Conservation (phyloP, 805 yeast species). For the Saccharomyces jurei region DNA sequence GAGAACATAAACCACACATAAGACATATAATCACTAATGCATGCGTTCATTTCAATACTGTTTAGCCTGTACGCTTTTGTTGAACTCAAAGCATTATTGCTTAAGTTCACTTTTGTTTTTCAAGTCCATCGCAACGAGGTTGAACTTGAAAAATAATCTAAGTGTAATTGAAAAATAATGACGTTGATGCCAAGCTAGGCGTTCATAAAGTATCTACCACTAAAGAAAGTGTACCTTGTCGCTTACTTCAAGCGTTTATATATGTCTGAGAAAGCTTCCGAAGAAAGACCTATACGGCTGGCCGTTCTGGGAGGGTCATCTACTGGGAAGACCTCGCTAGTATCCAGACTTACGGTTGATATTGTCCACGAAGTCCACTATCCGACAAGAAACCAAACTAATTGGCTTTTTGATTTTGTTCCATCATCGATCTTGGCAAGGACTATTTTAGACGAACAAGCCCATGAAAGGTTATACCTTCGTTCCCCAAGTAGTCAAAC, state of each 20-base stretch:
- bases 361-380: slow-evolving; percentile 61
- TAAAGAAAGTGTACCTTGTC: not conserved
- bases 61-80: not conserved
- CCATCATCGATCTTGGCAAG: slow-evolving; percentile 36
- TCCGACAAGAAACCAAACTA: slow-evolving; percentile 58
- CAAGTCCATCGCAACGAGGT: not conserved
- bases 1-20: not conserved
- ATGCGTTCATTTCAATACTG: not conserved
- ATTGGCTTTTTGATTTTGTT: slow-evolving; percentile 47
- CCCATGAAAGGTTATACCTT: slow-evolving; percentile 34
- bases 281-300: slow-evolving; percentile 41
- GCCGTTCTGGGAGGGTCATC: slow-evolving; percentile 54
- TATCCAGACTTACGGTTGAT: slow-evolving; percentile 41
- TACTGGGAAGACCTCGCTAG: slow-evolving; percentile 54
- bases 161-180: not conserved
- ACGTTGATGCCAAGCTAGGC: not conserved
- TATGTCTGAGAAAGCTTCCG: slow-evolving; percentile 4
- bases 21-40: not conserved
- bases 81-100: not conserved
- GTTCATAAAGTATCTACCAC: not conserved
- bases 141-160: not conserved
- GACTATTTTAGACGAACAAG: slow-evolving; percentile 41
- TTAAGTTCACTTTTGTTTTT: not conserved
- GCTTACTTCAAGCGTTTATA: not conserved
- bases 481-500: slow-evolving; percentile 26